Evolutionary conservation across 768 basidiomycete genomes (phyloP).

Genomic region (Atractiella rhizophila): DNA sequence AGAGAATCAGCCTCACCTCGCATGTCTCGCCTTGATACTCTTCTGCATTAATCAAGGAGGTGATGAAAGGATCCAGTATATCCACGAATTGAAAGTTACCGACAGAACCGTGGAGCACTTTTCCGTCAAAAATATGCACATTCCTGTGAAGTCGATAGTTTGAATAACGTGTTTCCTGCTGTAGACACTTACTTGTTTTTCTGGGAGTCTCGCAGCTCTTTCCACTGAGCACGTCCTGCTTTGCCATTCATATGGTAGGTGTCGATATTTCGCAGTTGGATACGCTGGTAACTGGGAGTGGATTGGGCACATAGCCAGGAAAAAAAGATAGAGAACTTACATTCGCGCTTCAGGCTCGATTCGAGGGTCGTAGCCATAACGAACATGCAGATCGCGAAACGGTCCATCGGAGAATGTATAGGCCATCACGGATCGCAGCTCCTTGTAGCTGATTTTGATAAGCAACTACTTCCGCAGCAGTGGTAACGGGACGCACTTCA

Average conservation of each 20-base stretch:
- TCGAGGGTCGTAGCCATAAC: constrained; percentile 72
- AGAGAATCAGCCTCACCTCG: constrained; percentile 32
- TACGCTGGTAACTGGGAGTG: constrained; percentile 49
- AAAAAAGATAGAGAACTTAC: constrained; percentile 27
- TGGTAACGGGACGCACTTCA: constrained; percentile 33
- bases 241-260: constrained; percentile 3
- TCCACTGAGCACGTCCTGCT: neutral
- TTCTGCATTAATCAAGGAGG: constrained; percentile 49
- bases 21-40: constrained; percentile 44
- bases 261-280: constrained; percentile 62
- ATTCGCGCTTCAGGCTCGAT: constrained; percentile 43
- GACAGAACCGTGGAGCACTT: constrained; percentile 50
- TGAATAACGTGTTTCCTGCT: too few species aligned
- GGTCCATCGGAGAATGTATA: constrained; percentile 87
- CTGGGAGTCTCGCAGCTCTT: neutral
- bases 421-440: constrained; percentile 24
- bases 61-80: constrained; percentile 60
- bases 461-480: too few species aligned
- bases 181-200: too few species aligned
- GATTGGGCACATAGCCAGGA: neutral
- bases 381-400: constrained; percentile 68
- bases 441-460: constrained; percentile 8
- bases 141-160: neutral
- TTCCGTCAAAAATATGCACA: constrained; percentile 69
- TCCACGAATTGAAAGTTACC: constrained; percentile 89